phyloP scores from a whole-genome alignment of 768 basidiomycete genomes.

The Agrocybe praecox region DNA sequence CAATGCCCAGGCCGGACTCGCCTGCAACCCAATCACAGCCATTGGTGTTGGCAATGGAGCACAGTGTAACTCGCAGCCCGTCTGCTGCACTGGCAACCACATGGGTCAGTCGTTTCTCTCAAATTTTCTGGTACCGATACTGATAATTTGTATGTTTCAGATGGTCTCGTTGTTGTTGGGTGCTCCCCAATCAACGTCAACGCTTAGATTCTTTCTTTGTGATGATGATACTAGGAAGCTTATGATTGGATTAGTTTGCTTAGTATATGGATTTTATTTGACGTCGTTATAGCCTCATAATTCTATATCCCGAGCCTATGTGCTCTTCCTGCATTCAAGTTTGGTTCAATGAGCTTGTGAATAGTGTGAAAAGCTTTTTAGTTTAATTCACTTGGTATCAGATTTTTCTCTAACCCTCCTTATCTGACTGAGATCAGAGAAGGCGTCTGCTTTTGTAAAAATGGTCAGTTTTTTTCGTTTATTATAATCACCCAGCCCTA shows the following conservation, averaged over 20 bases:
- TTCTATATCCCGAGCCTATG: background rate
- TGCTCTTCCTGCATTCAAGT: background rate
- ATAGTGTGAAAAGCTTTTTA: too few species aligned
- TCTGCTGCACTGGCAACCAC: slow-evolving; percentile 26
- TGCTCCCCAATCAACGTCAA: slow-evolving; percentile 32
- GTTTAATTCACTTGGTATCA: too few species aligned
- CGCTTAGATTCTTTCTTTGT: slow-evolving; percentile 11
- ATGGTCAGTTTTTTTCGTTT: too few species aligned
- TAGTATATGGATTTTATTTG: background rate
- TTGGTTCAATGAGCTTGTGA: too few species aligned
- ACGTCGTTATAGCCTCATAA: background rate
- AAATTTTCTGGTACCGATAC: background rate
- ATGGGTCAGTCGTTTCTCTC: slow-evolving; percentile 21
- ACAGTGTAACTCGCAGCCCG: slow-evolving; percentile 17
- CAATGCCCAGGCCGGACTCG: slow-evolving; percentile 8
- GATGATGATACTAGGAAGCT: background rate
- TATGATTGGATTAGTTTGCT: background rate
- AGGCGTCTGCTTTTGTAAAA: too few species aligned
- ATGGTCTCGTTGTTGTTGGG: slow-evolving; percentile 26
- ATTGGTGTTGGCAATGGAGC: slow-evolving; percentile 18
- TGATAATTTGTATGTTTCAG: slow-evolving; percentile 6
- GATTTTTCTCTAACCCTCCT: too few species aligned
- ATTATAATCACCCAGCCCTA: too few species aligned
- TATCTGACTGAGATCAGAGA: too few species aligned
- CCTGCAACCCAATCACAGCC: slow-evolving; percentile 25